A percentile compares a stretch with the other conserved stretches of the same genome.
phyloP scores from a whole-genome alignment of 306 rosid species.

The Luffa acutangula region DNA sequence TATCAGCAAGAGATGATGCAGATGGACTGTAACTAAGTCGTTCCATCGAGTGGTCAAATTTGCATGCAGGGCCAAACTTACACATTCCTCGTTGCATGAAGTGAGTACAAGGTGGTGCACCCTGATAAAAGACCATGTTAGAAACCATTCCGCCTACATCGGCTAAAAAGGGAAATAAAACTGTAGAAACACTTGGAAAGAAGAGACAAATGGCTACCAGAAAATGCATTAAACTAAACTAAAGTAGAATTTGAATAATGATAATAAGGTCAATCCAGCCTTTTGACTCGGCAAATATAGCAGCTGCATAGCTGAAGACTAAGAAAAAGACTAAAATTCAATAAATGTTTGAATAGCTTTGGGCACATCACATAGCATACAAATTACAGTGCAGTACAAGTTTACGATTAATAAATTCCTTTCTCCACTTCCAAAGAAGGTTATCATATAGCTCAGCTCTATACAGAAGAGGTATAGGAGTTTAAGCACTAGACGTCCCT shows the following conservation, averaged over 20 bases:
- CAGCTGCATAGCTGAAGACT: not conserved
- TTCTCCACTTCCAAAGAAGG: not conserved
- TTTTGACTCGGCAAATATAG: not conserved
- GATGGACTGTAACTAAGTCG: slow-evolving; percentile 89
- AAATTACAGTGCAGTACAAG: not conserved
- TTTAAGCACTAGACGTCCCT: not conserved
- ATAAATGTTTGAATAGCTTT: not conserved
- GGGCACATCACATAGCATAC: not conserved
- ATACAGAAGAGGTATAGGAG: not conserved
- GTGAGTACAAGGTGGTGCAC: slow-evolving; percentile 83
- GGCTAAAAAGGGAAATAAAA: not conserved
- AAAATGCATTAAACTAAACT: not conserved
- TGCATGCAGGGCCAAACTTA: slow-evolving; percentile 85
- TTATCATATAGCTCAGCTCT: not conserved
- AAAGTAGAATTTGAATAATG: not conserved
- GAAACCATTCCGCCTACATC: not conserved
- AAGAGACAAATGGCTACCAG: slow-evolving; percentile 1
- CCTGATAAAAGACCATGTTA: slow-evolving; percentile 41
- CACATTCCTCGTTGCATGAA: slow-evolving; percentile 83
- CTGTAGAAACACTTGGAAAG: not conserved
- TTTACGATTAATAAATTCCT: not conserved
- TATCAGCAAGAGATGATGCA: slow-evolving; percentile 80
- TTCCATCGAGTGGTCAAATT: slow-evolving; percentile 82
- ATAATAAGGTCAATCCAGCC: not conserved
- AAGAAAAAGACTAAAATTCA: not conserved